Evolutionary conservation across 1,139 yeast species (phyloP), one percentile per base, ranked within the genome.

Genomic region (Nakaseomyces kungkrabaensis): DNA sequence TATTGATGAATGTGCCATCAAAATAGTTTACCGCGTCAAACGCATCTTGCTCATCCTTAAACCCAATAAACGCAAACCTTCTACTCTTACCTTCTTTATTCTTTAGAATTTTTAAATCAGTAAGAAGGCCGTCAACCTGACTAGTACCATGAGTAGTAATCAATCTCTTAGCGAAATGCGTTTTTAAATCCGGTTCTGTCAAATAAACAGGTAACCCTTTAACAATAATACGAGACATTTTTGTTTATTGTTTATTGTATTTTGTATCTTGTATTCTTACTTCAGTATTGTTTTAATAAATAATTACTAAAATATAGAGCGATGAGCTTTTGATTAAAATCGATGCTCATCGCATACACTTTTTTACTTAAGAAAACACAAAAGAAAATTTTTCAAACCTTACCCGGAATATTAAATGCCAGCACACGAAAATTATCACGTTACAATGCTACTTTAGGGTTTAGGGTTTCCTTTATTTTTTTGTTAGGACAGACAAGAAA

Each of bases 201-300:
- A 81, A 77, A 64, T 86, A 86, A 55, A 75, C 72, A 26, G 99
- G 98, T 52, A 92, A 74, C 44, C 95, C 95, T 67, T 88, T 94
- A n/a, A 94, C 96, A 59, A 92, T 92, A 52, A 94, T 76, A 69
- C 99, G 85, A 40, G 98, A 90, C 96, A 84, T 84, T n/a, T 2
- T n/a, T 5, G 5, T 5, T 11, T 40, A 26, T 25, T 8, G 8
- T 7, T 37, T 8, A 17, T 17, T 2, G n/a, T 17, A 1, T 8
- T 3, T 17, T 22, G 9, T 6, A 8, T 37, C 3, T 8, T 37
- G 26, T 8, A n/a, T 24, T 37, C 2, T 24, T 37, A 5, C 8
- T 17, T 37, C 13, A 17, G 22, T 17, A 17, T 17, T 3, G 22
- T 17, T 17, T 17, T 17, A 17, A 3, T 17, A 17, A 17, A 3